Percentiles rank a stretch among this genome's conserved stretches.
Conservation (phyloP, 352 stramenopile genomes). For the Blastocystis sp. region DNA sequence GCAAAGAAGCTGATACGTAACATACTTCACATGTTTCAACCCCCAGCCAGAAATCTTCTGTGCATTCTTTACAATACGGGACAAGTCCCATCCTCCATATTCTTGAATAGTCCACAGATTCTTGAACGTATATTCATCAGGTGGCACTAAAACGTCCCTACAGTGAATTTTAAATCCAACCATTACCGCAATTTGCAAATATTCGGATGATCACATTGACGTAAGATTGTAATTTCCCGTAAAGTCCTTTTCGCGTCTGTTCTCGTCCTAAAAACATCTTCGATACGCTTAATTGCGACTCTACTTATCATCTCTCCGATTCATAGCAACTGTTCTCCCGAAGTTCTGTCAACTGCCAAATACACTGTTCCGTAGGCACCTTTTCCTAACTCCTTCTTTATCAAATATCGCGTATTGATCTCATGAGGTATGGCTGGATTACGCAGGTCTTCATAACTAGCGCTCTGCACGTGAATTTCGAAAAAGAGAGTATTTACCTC, state of each 20-base stretch:
- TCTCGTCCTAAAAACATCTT: conserved; percentile 77
- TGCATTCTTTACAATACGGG: conserved; percentile 17
- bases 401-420: conserved; percentile 47
- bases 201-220: conserved; percentile 59
- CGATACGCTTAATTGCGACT: conserved; percentile 82
- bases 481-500: too few species aligned
- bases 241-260: conserved; percentile 79
- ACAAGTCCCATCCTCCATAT: conserved; percentile 59
- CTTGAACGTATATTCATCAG: conserved; percentile 41
- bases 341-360: conserved; percentile 27
- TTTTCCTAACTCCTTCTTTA: conserved; percentile 34
- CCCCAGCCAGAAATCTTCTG: conserved; percentile 72
- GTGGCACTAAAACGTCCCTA: conserved; percentile 50
- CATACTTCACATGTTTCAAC: conserved; percentile 72
- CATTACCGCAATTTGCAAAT: conserved; percentile 41
- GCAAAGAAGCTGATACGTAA: conserved; percentile 81
- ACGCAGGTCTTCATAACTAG: neutral
- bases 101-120: conserved; percentile 61
- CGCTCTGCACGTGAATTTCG: too few species aligned
- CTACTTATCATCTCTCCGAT: conserved; percentile 72
- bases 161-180: neutral
- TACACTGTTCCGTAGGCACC: conserved; percentile 55
- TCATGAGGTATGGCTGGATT: neutral
- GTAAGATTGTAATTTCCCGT: conserved; percentile 75
- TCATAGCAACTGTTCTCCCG: neutral